These are phyloP conservation scores for Syzygium malaccense DNA, from an alignment of 441 rosid genomes.

Conservation along the genomic window DNA sequence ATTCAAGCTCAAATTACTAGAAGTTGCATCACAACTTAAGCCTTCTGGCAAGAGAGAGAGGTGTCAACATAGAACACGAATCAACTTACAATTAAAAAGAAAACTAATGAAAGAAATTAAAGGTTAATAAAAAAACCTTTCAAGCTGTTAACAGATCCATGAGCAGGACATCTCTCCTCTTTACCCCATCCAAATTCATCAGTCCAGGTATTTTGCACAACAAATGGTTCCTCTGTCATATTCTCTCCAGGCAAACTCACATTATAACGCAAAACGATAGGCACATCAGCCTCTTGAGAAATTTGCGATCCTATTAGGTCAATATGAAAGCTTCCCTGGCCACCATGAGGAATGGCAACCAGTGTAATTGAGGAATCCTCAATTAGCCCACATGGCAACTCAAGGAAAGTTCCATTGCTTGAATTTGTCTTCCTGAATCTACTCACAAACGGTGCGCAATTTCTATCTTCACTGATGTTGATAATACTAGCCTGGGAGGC, in stretches of 20 bases:
- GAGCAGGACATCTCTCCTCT: constrained; percentile 55
- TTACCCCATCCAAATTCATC: constrained; percentile 68
- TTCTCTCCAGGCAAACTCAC: constrained; percentile 56
- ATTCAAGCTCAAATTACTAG: background rate
- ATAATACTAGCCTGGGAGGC: constrained; percentile 3
- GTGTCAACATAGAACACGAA: background rate
- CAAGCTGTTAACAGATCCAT: constrained; percentile 27
- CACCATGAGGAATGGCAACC: constrained; percentile 61
- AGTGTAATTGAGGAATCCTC: constrained; percentile 74
- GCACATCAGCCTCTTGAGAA: constrained; percentile 31
- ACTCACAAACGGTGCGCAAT: constrained; percentile 48
- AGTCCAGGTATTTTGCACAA: constrained; percentile 77
- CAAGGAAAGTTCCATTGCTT: constrained; percentile 31
- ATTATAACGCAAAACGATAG: constrained; percentile 50
- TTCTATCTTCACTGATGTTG: constrained; percentile 20
- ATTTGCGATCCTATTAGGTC: constrained; percentile 44
- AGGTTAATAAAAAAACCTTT: constrained; percentile 37
- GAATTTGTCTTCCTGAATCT: constrained; percentile 15
- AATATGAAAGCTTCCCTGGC: constrained; percentile 46
- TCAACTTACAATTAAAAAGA: background rate
- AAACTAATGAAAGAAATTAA: background rate
- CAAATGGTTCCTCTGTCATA: constrained; percentile 53
- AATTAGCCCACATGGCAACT: constrained; percentile 67
- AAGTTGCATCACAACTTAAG: background rate
- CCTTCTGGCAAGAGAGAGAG: background rate